Evolutionary conservation across 1,284 basidiomycete species (phyloP), one percentile per base, ranked within the genome.

Genomic region (Sporisorium scitamineum): DNA sequence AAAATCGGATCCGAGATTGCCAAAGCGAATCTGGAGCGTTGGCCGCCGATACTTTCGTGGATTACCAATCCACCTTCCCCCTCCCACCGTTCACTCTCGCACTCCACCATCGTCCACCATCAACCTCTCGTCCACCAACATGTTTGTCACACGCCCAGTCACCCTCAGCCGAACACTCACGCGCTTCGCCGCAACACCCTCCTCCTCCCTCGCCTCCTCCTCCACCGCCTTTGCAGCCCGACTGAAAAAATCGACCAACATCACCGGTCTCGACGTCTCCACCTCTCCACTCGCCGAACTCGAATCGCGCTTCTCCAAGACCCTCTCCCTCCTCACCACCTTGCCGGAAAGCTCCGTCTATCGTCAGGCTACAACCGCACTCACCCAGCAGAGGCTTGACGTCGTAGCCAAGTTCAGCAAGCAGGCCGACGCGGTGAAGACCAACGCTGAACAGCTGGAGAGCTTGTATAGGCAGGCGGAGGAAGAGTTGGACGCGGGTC

Each of bases 281-380:
- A 90, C 88, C 22, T 88, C 92, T 70, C 94, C 94, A 11, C 88
- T 98, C 16, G 91, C 93, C 10, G 91, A 90, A 59, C 90, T 99
- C 76, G 86, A 88, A 58, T 86, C 90, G 79, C 91, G 91, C 51
- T 97, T 96, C 88, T 88, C 91, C 80, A 88, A 90, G 58, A 98
- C 95, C 1, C 90, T 98, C 56, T 86, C 89, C 24, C 85, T 90
- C 4, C 90, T 97, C 54, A 85, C 71, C 13, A 70, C 89, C 57
- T 90, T 97, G 67, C 95, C 96, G 13, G 86, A 89, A 67, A 89
- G 91, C 50, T 92, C 93, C 70, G 92, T 95, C 59, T 99, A 97
- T 88, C 91, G 94, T 64, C 95, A 97, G 87, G 92, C 93, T 54
- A 91, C 91, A 8, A 93, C 95, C 86, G 92, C 94, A 7, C 88